Evolutionary conservation across 1,139 yeast species (phyloP).

Genomic region (Schizosaccharomyces versatilis): DNA sequence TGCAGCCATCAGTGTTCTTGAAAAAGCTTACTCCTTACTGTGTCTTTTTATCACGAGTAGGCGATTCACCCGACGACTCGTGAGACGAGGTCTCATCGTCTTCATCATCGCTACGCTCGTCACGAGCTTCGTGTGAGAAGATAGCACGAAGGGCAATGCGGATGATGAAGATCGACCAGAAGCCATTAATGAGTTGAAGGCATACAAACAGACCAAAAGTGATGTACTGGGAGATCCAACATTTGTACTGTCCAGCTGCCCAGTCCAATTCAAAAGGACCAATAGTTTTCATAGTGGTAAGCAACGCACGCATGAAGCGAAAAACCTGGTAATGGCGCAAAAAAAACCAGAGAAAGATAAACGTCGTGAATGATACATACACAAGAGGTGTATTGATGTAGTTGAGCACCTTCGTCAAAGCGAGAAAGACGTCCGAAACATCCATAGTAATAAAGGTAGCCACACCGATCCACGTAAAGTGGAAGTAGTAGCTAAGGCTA

Average conservation of each 20-base stretch:
- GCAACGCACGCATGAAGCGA: conserved; percentile 70
- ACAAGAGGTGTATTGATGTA: conserved; percentile 49
- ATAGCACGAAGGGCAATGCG: conserved; percentile 52
- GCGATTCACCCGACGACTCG: neutral
- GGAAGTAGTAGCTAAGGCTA: conserved; percentile 79
- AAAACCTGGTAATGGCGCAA: conserved; percentile 70
- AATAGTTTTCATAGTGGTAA: conserved; percentile 65
- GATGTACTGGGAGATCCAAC: conserved; percentile 83
- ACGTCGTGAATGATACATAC: conserved; percentile 44
- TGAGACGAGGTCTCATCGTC: conserved; percentile 19
- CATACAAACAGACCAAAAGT: conserved; percentile 58
- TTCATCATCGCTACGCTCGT: conserved; percentile 82
- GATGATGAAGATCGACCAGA: conserved; percentile 67
- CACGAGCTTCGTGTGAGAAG: conserved; percentile 37
- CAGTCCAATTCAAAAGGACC: conserved; percentile 42
- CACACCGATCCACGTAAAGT: conserved; percentile 88
- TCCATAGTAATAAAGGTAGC: conserved; percentile 90
- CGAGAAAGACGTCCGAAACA: conserved; percentile 70
- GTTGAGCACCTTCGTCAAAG: conserved; percentile 53
- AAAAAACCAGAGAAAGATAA: conserved; percentile 60
- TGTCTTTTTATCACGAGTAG: neutral
- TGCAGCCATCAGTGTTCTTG: neutral
- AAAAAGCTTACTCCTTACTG: neutral
- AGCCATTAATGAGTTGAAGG: conserved; percentile 61
- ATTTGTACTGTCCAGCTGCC: conserved; percentile 86